Conservation (phyloP, 2,329 filamentous ascomycete genomes). For the Aspergillus amoenus region DNA sequence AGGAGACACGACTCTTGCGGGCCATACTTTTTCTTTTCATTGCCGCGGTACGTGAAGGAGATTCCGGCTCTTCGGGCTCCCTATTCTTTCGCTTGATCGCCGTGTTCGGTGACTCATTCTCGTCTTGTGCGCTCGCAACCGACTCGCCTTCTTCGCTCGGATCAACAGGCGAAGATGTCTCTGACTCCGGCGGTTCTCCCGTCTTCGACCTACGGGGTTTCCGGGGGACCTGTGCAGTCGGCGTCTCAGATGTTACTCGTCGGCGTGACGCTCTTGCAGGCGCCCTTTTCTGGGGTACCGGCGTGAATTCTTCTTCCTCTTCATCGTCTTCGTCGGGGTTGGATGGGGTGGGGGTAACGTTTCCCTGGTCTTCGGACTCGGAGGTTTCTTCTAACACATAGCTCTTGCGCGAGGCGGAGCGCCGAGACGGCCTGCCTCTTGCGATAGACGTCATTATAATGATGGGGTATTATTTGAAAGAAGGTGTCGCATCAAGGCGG, state of each 20-base stretch:
- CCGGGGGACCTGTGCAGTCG: slow-evolving; percentile 34
- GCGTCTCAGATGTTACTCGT: slow-evolving; percentile 51
- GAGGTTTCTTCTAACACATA: slow-evolving; percentile 75
- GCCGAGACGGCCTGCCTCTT: slow-evolving; percentile 57
- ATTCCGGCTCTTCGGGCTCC: slow-evolving; percentile 47
- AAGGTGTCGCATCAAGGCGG: slow-evolving; percentile 30
- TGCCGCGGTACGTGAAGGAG: slow-evolving; percentile 59
- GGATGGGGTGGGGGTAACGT: slow-evolving; percentile 43
- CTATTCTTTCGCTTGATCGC: slow-evolving; percentile 71
- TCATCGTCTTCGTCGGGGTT: slow-evolving; percentile 54
- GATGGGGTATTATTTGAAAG: slow-evolving; percentile 14
- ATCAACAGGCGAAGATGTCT: slow-evolving; percentile 58
- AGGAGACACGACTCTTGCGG: slow-evolving; percentile 44
- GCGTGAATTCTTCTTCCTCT: slow-evolving; percentile 70
- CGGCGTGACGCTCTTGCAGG: slow-evolving; percentile 56
- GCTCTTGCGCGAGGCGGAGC: slow-evolving; percentile 65
- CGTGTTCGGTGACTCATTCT: slow-evolving; percentile 57
- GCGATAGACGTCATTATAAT: slow-evolving; percentile 40
- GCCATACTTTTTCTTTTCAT: slow-evolving; percentile 67
- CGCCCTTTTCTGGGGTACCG: slow-evolving; percentile 62
- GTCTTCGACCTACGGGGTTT: slow-evolving; percentile 46
- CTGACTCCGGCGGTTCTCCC: slow-evolving; percentile 57
- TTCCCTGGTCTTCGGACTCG: slow-evolving; percentile 66
- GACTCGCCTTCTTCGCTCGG: slow-evolving; percentile 26
- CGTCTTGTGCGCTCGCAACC: slow-evolving; percentile 44